Base-by-base conservation (phyloP, 306 rosid genomes). In the Quercus bicolor region DNA sequence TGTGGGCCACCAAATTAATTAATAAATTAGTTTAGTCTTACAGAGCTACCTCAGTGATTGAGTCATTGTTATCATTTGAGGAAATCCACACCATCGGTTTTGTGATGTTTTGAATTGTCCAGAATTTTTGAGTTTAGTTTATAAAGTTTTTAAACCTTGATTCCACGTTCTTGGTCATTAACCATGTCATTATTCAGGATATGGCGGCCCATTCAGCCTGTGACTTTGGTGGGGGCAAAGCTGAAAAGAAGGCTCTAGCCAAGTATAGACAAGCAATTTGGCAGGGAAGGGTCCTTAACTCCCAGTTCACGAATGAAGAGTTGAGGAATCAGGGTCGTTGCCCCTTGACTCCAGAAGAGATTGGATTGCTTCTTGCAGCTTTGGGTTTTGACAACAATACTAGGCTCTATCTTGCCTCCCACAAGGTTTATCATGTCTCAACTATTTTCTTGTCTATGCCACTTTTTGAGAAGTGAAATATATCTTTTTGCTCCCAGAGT, bases 191-290 rank as follows among this genome's bases (percentile, higher is more conserved):
- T 33, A 53, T 75, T 48, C 89, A 96, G 99, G 99, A 96, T 85
- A 96, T 96, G 99, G 99, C 99, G 33, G 99, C 99, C 9, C 99
- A 96, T 89, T 96, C 99, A 20, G 99, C 99, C 77, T 96, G 99
- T 37, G 99, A 96, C 84, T 96, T 96, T 75, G 99, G 99, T 23
- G 99, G 99, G 5, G 99, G 99, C 1, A 91, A 91, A 83, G 97
- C 96, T 60, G 99, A 96, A 77, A 93, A 93, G 37, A 62, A 86
- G 77, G 97, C 99, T 43, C 89, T 96, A 56, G 99, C 98, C 57
- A 96, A 93, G 87, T 96, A 96, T 77, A 86, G 99, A 56, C 98
- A 91, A 74, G 86, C 86, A 59, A 82, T 96, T 82, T 96, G 99
- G 98, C 98, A 94, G 74, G 99, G 99, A 86, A 89, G 99, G 87